phyloP scores from a whole-genome alignment of 345 rosid species.

The Sonneratia alba region DNA sequence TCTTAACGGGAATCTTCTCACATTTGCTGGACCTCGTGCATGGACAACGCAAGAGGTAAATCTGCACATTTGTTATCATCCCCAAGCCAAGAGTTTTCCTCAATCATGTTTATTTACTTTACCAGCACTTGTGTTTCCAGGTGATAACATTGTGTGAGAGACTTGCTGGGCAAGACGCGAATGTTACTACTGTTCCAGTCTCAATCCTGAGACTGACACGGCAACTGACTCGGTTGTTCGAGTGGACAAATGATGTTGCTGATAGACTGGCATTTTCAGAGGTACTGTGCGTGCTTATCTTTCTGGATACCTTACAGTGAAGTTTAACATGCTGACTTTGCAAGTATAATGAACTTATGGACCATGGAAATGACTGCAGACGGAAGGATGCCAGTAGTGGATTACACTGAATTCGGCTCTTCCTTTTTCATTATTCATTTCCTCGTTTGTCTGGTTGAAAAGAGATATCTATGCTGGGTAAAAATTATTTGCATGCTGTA shows the following conservation, averaged over 20 bases:
- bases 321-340: too few species aligned
- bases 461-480: too few species aligned
- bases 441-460: too few species aligned
- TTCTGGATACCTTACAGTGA: too few species aligned
- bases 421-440: too few species aligned
- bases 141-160: constrained; percentile 88
- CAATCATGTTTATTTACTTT: background rate
- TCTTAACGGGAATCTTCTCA: constrained; percentile 60
- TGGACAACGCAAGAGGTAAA: constrained; percentile 97
- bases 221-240: constrained; percentile 65
- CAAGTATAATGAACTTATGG: too few species aligned
- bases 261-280: constrained; percentile 94
- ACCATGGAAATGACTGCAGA: too few species aligned
- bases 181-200: constrained; percentile 89
- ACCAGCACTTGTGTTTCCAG: constrained; percentile 23
- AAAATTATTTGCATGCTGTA: too few species aligned
- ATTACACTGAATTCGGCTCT: too few species aligned
- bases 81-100: background rate
- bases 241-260: constrained; percentile 96
- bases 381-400: too few species aligned
- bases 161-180: constrained; percentile 98
- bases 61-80: background rate
- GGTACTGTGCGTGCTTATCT: constrained; percentile 23
- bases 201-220: constrained; percentile 70
- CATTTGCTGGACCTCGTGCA: constrained; percentile 95